Evolutionary conservation across 441 rosid species (phyloP).

Genomic region (Populus hybrid): DNA sequence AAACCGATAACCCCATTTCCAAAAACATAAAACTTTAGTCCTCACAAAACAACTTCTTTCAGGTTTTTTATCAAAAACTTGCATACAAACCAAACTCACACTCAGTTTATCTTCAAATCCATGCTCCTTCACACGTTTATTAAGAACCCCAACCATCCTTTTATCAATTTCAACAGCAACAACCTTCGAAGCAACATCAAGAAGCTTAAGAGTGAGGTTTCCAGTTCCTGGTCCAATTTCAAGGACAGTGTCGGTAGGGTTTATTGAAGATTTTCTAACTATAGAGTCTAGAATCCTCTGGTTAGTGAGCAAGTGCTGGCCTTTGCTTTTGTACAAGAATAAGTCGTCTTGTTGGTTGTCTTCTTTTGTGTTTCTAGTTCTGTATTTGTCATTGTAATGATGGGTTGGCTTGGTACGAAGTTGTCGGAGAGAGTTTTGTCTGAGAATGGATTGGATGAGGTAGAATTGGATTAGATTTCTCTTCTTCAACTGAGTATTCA

Average conservation of each 20-base stretch:
- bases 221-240: conserved; percentile 75
- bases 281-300: conserved; percentile 67
- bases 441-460: no score
- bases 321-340: conserved; percentile 71
- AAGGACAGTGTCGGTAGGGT: background rate
- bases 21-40: background rate
- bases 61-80: conserved; percentile 51
- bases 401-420: no score
- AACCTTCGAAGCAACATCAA: conserved; percentile 53
- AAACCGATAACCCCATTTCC: background rate
- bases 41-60: conserved; percentile 8
- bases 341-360: conserved; percentile 32
- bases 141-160: conserved; percentile 70
- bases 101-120: conserved; percentile 42
- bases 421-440: no score
- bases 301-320: conserved; percentile 89
- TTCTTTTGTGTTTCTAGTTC: no score
- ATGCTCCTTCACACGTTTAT: conserved; percentile 43
- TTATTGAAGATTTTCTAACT: conserved; percentile 44
- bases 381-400: no score
- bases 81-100: conserved; percentile 33
- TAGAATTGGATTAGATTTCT: no score
- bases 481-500: no score
- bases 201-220: conserved; percentile 82
- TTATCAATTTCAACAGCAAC: conserved; percentile 70